Evolutionary conservation across 257 asterid species (phyloP), one percentile per base, ranked within the genome.

Genomic region (Nemophila menziesii): DNA sequence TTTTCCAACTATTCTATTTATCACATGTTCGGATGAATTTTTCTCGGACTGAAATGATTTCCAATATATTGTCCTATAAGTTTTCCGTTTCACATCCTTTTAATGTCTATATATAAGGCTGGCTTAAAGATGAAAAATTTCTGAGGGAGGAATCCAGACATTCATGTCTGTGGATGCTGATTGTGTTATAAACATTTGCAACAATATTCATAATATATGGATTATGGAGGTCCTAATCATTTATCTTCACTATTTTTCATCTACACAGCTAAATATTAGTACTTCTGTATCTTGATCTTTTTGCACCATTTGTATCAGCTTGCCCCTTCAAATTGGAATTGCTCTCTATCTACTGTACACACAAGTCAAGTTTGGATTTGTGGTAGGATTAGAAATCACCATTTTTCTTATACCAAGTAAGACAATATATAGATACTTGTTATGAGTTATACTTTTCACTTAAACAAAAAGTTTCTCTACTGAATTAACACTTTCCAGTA

Each of bases 151-250:
- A 72, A 81, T 89, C 57, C 98, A 89, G 57, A 89, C 98, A 37
- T 89, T 89, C 80, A 89, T 89, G 95, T 89, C 95, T 3, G 90
- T 89, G 51, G 95, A 89, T 74, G 94, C 87, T 54, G 95, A 84
- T 62, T 75, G 94, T 34, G 63, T 78, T 39, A 86, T 79, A 62
- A 89, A 81, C 72, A 68, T 89, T 21, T 69, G 94, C 92, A 84
- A 74, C 78, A 84, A 94, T 59, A 73, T 78, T 55, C 98, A 89
- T 64, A 95, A 89, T 50, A 66, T 78, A 64, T 89, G n/a, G n/a
- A n/a, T n/a, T n/a, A n/a, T n/a, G 95, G 98, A 89, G 98, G 98
- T 84, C 27, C 33, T 51, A 48, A 44, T 55, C 59, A 65, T 16
- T 22, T 48, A 16, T 20, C 16, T 29, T 16, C 20, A 37, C 14